Evolutionary conservation across 2,329 filamentous ascomycete species (phyloP).

Genomic region (Diaporthe eres): DNA sequence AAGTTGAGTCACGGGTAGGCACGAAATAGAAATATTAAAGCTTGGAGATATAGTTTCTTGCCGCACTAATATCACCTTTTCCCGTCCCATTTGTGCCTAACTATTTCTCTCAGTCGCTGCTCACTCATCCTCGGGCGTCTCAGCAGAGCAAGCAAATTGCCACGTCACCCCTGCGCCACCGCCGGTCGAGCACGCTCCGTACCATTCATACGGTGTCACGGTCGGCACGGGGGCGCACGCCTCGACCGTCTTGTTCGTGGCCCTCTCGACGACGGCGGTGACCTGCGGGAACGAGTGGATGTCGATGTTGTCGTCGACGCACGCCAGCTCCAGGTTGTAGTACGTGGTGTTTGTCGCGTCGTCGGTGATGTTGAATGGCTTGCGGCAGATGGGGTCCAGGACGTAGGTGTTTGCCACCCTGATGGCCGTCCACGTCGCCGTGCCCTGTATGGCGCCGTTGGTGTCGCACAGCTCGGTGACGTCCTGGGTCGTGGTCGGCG

Average conservation of each 20-base stretch:
- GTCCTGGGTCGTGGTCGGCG: constrained; percentile 13
- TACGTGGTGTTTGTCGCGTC: constrained; percentile 18
- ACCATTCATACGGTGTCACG: neutral
- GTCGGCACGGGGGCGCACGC: neutral
- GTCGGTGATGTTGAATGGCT: constrained; percentile 26
- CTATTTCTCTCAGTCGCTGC: neutral
- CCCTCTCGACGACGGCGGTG: neutral
- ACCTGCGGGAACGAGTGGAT: neutral
- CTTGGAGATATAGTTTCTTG: no score
- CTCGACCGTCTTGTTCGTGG: constrained; percentile 9
- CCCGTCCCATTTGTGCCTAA: neutral
- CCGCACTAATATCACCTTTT: accelerated
- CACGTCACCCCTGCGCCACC: neutral
- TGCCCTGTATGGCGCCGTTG: neutral
- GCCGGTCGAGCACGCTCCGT: neutral
- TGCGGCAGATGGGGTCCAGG: constrained; percentile 17
- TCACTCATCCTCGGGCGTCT: neutral
- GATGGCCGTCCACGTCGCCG: constrained; percentile 22
- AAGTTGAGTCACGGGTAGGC: no score
- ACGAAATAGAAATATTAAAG: no score
- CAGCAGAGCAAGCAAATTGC: neutral
- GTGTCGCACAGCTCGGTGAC: neutral
- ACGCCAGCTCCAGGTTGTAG: constrained; percentile 26
- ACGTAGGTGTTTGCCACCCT: constrained; percentile 8
- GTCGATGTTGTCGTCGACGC: constrained; percentile 12